A percentile compares a stretch with the other conserved stretches of the same genome.
Evolutionary conservation across 345 rosid species (phyloP).

Genomic region (Ailanthus altissimus): DNA sequence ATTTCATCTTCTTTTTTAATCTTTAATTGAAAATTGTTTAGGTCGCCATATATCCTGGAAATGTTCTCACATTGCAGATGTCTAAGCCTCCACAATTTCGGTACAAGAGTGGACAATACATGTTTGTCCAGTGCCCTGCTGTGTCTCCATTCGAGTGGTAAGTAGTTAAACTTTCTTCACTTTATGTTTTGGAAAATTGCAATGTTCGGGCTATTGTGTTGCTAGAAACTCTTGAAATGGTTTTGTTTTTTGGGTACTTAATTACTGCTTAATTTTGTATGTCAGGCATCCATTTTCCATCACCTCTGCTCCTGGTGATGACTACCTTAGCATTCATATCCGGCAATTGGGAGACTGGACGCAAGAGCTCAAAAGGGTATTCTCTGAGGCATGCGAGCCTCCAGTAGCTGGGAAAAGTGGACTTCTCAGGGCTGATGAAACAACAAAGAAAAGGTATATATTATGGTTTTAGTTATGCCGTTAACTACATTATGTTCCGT

Average conservation of each 20-base stretch:
- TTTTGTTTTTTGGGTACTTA: not conserved
- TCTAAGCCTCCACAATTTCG: constrained; percentile 90
- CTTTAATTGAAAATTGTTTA: constrained; percentile 19
- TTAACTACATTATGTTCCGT: not conserved
- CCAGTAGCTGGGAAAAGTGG: constrained; percentile 92
- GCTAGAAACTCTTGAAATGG: not conserved
- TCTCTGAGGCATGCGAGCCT: constrained; percentile 82
- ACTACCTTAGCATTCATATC: constrained; percentile 90
- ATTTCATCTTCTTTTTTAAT: too few species aligned
- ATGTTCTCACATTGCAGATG: constrained; percentile 92
- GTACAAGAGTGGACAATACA: constrained; percentile 96
- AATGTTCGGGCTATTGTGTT: not conserved
- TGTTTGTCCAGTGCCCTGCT: constrained; percentile 98
- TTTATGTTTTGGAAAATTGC: not conserved
- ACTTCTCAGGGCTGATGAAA: constrained; percentile 95
- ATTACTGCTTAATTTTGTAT: not conserved
- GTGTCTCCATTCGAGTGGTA: constrained; percentile 98
- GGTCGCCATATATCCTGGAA: constrained; percentile 99
- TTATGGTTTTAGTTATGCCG: not conserved
- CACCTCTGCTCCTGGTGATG: constrained; percentile 96
- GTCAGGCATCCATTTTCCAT: constrained; percentile 99
- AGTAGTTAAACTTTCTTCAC: constrained; percentile 7
- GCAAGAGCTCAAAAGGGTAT: constrained; percentile 83
- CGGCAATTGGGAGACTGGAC: constrained; percentile 99
- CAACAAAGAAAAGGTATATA: constrained; percentile 72